A percentile compares a stretch with the other conserved stretches of the same genome.
Evolutionary conservation across 1,284 basidiomycete genomes (phyloP).

Genomic region (Chiua sp.): DNA sequence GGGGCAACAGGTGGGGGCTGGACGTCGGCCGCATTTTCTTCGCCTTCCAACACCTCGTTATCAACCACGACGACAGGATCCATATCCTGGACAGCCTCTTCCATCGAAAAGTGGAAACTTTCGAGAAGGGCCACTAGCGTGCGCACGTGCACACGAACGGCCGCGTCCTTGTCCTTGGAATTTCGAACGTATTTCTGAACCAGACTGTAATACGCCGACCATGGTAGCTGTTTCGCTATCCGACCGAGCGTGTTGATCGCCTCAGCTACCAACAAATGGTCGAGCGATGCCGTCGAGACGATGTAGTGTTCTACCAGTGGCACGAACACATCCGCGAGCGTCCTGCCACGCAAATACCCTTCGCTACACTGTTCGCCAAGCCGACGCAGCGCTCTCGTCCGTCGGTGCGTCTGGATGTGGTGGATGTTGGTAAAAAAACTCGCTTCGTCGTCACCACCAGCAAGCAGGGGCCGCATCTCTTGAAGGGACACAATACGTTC

Average conservation of each 20-base stretch:
- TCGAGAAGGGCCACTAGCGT: conserved; percentile 88
- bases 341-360: conserved; percentile 72
- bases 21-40: conserved; percentile 30
- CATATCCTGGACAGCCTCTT: conserved; percentile 47
- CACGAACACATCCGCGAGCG: conserved; percentile 84
- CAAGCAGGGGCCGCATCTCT: conserved; percentile 87
- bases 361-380: conserved; percentile 84
- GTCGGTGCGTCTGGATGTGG: conserved; percentile 94
- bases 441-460: conserved; percentile 92
- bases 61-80: conserved; percentile 35
- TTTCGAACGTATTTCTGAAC: conserved; percentile 86
- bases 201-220: conserved; percentile 86
- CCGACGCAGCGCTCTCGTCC: conserved; percentile 86
- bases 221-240: conserved; percentile 77
- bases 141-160: conserved; percentile 87
- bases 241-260: conserved; percentile 81
- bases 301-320: conserved; percentile 90
- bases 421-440: conserved; percentile 98
- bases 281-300: conserved; percentile 68
- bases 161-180: conserved; percentile 72
- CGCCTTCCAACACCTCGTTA: conserved; percentile 35
- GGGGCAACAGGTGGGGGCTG: conserved; percentile 15
- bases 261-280: conserved; percentile 94
- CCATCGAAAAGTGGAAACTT: conserved; percentile 92
- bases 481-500: conserved; percentile 63